Conservation (phyloP, 2,329 filamentous ascomycete genomes). For the Penicillium oxalicum region DNA sequence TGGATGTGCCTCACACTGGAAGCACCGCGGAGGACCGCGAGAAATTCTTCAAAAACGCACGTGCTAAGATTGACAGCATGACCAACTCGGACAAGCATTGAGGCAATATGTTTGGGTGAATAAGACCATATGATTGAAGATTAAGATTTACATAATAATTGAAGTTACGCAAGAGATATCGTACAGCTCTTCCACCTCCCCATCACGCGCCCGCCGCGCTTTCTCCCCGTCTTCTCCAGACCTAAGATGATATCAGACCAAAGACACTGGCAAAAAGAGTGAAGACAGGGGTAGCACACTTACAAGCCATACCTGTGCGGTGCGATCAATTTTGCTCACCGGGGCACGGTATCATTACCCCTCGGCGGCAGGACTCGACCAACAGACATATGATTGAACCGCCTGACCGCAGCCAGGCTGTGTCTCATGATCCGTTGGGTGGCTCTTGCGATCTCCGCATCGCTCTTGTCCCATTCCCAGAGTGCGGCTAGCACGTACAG, state of each 20-base stretch:
- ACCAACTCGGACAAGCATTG: slow-evolving; percentile 19
- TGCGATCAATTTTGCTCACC: background rate
- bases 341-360: background rate
- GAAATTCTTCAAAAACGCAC: slow-evolving; percentile 10
- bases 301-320: background rate
- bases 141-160: background rate
- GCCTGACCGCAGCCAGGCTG: background rate
- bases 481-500: background rate
- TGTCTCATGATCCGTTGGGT: background rate
- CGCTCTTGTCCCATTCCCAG: background rate
- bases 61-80: slow-evolving; percentile 19
- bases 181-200: background rate
- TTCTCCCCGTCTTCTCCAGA: no score
- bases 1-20: slow-evolving; percentile 13
- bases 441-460: background rate
- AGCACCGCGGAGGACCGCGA: slow-evolving; percentile 10
- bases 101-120: background rate
- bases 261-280: background rate
- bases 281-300: background rate
- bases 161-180: background rate
- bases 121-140: background rate
- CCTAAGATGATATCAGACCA: background rate
- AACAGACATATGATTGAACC: background rate
- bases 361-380: background rate
- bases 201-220: no score